Percentiles rank a stretch among this genome's conserved stretches.
Conservation (phyloP, 2,329 filamentous ascomycete genomes). For the Tympanopsis confertula region DNA sequence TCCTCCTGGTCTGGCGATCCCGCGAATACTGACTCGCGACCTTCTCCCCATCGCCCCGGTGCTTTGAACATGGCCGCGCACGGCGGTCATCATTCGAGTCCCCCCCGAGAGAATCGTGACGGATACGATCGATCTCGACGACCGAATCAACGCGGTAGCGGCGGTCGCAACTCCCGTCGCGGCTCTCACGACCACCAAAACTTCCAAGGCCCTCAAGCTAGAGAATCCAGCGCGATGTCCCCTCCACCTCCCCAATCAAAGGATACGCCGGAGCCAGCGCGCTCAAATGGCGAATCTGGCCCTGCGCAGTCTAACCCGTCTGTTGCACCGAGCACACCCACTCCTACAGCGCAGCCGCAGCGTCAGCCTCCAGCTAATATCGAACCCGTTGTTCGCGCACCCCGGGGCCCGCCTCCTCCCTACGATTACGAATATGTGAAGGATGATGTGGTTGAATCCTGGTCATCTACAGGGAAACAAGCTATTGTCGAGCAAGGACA, state of each 20-base stretch:
- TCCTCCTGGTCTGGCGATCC: slow-evolving; percentile 34
- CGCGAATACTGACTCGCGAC: slow-evolving; percentile 32
- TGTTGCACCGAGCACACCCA: no score
- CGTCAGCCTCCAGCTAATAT: slow-evolving; percentile 5
- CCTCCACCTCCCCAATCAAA: slow-evolving; percentile 8
- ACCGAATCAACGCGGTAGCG: slow-evolving; percentile 40
- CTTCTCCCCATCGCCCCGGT: slow-evolving; percentile 50
- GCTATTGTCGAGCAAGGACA: slow-evolving; percentile 54
- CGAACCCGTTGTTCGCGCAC: neutral
- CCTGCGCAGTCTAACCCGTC: no score
- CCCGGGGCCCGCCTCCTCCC: slow-evolving; percentile 18
- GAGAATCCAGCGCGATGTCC: slow-evolving; percentile 9
- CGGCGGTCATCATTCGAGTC: slow-evolving; percentile 36
- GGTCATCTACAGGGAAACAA: slow-evolving; percentile 56
- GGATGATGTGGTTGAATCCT: slow-evolving; percentile 52
- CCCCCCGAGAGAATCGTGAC: slow-evolving; percentile 29
- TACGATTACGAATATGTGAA: slow-evolving; percentile 72
- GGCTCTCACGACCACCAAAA: slow-evolving; percentile 10
- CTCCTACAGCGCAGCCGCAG: slow-evolving; percentile 2
- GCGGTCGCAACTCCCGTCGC: slow-evolving; percentile 15
- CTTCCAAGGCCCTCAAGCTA: slow-evolving; percentile 5
- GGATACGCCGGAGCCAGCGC: slow-evolving; percentile 5
- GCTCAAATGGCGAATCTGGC: no score
- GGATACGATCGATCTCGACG: slow-evolving; percentile 32
- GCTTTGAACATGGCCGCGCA: slow-evolving; percentile 44